phyloP scores from a whole-genome alignment of 305 asterid species.

The Coffea humblotiana region DNA sequence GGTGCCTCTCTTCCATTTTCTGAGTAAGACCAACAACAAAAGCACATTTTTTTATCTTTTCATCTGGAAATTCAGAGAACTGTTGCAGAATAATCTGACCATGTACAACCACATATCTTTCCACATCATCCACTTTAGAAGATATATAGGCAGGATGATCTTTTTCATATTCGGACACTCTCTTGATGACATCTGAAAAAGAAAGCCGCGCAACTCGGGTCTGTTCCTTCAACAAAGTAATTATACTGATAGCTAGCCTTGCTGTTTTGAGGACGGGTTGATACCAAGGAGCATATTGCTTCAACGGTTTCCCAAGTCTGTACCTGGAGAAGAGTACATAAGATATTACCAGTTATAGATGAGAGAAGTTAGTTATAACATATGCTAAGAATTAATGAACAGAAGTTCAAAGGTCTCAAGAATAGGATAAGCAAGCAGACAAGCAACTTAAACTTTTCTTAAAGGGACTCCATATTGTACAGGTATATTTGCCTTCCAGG shows the following conservation, averaged over 20 bases:
- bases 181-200: constrained; percentile 80
- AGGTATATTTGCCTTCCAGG: background rate
- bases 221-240: constrained; percentile 81
- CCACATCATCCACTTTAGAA: constrained; percentile 60
- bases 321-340: constrained; percentile 59
- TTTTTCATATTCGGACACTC: constrained; percentile 55
- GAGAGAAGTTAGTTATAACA: constrained; percentile 2
- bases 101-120: constrained; percentile 86
- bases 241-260: constrained; percentile 68
- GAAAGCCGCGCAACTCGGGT: constrained; percentile 78
- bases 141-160: constrained; percentile 75
- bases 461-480: background rate
- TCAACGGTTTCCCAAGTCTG: constrained; percentile 90
- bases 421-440: constrained; percentile 1
- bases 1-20: constrained; percentile 95
- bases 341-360: constrained; percentile 15
- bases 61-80: constrained; percentile 86
- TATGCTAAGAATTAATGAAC: background rate
- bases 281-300: constrained; percentile 94
- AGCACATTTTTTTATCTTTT: constrained; percentile 60
- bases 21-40: constrained; percentile 66
- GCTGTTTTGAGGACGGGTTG: constrained; percentile 81
- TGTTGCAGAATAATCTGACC: constrained; percentile 96
- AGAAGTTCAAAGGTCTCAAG: background rate
- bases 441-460: background rate